A percentile compares a stretch with the other conserved stretches of the same genome.
Conservation (phyloP, 2,329 filamentous ascomycete species). For the Decorospora gaudefroyi region DNA sequence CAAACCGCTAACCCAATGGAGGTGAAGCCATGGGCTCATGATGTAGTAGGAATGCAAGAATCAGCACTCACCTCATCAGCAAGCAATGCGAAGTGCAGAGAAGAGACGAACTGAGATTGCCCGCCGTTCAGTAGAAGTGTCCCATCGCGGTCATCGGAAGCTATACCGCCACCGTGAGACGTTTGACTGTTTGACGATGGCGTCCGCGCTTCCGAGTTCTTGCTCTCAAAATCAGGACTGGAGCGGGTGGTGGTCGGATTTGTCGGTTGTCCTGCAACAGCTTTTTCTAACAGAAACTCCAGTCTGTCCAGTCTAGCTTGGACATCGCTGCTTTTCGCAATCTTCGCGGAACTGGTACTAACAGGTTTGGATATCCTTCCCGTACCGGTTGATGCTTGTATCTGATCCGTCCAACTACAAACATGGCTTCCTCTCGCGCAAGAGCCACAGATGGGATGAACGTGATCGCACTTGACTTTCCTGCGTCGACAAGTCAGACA, state of each 20-base stretch:
- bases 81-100: slow-evolving; percentile 48
- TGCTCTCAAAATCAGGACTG: slow-evolving; percentile 26
- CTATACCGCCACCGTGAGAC: slow-evolving; percentile 42
- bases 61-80: slow-evolving; percentile 43
- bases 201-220: slow-evolving; percentile 30
- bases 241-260: slow-evolving; percentile 21
- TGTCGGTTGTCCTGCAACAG: slow-evolving; percentile 31
- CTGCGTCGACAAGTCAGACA: slow-evolving; percentile 47
- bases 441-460: slow-evolving; percentile 46
- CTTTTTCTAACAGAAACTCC: slow-evolving; percentile 43
- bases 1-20: too few species aligned
- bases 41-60: not conserved
- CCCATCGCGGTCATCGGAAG: slow-evolving; percentile 44
- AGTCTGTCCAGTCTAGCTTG: slow-evolving; percentile 46
- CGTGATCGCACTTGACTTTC: slow-evolving; percentile 49
- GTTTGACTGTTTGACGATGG: slow-evolving; percentile 44
- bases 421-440: slow-evolving; percentile 46
- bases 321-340: slow-evolving; percentile 39
- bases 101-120: slow-evolving; percentile 48
- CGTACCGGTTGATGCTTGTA: slow-evolving; percentile 23
- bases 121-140: slow-evolving; percentile 46
- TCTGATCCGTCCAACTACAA: slow-evolving; percentile 44
- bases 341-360: slow-evolving; percentile 21
- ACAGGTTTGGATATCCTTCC: slow-evolving; percentile 37
- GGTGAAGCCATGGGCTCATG: not conserved